Evolutionary conservation across 306 rosid genomes (phyloP).

Genomic region (Acmispon strigosus): DNA sequence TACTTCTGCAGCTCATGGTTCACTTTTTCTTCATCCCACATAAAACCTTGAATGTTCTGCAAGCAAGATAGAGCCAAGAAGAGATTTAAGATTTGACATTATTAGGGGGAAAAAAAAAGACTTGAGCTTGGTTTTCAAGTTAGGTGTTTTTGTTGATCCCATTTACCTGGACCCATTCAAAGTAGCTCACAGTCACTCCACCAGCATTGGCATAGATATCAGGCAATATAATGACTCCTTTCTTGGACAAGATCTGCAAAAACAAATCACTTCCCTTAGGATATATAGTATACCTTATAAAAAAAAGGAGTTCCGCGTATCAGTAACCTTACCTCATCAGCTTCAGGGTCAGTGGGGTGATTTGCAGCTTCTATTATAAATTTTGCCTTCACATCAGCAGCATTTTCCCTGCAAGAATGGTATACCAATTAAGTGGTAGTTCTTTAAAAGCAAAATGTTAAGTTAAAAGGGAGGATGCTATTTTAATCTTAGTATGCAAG

Average conservation of each 20-base stretch:
- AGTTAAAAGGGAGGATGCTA: background rate
- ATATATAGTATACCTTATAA: background rate
- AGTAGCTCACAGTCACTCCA: conserved; percentile 75
- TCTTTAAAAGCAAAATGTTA: conserved; percentile 1
- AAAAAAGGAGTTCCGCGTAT: background rate
- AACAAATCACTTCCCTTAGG: background rate
- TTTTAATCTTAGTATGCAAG: background rate
- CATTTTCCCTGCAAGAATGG: conserved; percentile 41
- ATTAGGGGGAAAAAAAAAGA: background rate
- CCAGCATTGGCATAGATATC: conserved; percentile 76
- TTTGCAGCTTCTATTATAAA: conserved; percentile 61
- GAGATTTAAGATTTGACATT: background rate
- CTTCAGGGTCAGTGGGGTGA: conserved; percentile 66
- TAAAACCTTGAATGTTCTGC: conserved; percentile 81
- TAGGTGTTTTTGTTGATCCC: background rate
- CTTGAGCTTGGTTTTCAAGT: background rate
- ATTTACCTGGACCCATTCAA: conserved; percentile 81
- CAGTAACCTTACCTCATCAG: conserved; percentile 41
- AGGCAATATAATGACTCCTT: conserved; percentile 58
- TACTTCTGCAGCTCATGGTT: conserved; percentile 53
- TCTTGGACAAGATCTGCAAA: conserved; percentile 45
- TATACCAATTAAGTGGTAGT: background rate
- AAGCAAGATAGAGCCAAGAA: background rate
- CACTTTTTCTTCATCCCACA: conserved; percentile 75
- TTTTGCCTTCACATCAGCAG: conserved; percentile 51